Evolutionary conservation across 495 filamentous ascomycete genomes (phyloP), one percentile per base, ranked within the genome.

Genomic region (Penicillium bovifimosum): DNA sequence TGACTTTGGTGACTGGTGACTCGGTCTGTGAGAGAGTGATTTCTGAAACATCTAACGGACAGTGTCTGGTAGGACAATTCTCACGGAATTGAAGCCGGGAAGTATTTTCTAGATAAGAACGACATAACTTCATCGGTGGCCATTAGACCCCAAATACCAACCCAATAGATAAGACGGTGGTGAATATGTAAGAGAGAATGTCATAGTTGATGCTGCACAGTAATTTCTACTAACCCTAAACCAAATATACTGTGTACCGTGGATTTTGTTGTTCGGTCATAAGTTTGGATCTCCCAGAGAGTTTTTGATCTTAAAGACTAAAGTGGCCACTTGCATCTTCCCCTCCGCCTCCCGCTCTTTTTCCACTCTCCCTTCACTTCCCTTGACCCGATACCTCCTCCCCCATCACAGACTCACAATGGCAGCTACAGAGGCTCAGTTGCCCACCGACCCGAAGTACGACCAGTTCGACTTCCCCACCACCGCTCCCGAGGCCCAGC

Each of bases 401-500:
- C 50, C 50, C 20, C 56, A 48, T 41, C n/a, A 3, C 32, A 51
- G 14, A 24, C 20, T 60, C 60, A 73, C 53, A 53, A 79, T 79
- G 73, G 68, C 72, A 28, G 63, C 66, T 39, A 49, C 61, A 35
- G 64, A 70, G 41, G 50, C 59, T 24, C 56, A 69, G 56, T 44
- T 87, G 68, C 72, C 84, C 65, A 75, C 83, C 48, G 87, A 95
- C 68, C 77, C 88, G 60, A 96, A 95, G 72, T 96, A 96, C 77
- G 92, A 98, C 72, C 71, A 92, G 74, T 96, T 95, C 75, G 92
- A 96, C 66, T 97, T 77, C 74, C 93, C 93, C 45, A 91, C 84
- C 46, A 90, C 79, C 20, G 81, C 85, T 38, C 83, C 88, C 34
- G 77, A 79, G 41, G 61, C 76, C 9, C 80, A 85, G 59, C 71